Evolutionary conservation across 257 asterid genomes (phyloP).

Genomic region (Solanum chmielewskii): DNA sequence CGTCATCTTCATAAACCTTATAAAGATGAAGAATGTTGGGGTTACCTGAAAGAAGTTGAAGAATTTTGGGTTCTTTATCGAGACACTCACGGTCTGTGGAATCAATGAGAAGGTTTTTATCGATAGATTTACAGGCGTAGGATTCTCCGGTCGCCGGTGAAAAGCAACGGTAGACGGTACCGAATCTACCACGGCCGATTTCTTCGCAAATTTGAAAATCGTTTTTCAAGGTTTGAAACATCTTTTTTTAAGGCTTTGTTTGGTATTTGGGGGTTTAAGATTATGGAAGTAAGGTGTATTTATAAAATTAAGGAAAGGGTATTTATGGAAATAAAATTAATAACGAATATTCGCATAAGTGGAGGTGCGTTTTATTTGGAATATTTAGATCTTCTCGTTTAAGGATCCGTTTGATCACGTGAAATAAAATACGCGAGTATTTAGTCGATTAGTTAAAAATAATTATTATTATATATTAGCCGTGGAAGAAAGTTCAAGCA

Average conservation of each 20-base stretch:
- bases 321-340: neutral
- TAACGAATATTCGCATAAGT: neutral
- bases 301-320: neutral
- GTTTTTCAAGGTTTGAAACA: constrained; percentile 33
- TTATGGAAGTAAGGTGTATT: neutral
- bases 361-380: neutral
- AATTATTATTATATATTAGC: no score
- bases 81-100: constrained; percentile 50
- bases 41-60: constrained; percentile 34
- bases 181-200: constrained; percentile 70
- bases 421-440: no score
- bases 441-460: no score
- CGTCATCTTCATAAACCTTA: constrained; percentile 45
- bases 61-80: constrained; percentile 38
- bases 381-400: neutral
- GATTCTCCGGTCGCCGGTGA: constrained; percentile 6
- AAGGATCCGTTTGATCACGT: neutral
- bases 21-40: constrained; percentile 40
- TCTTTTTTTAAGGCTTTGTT: neutral
- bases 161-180: constrained; percentile 51
- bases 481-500: no score
- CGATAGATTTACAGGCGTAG: constrained; percentile 44
- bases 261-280: neutral
- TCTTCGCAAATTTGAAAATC: constrained; percentile 50
- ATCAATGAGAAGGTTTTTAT: constrained; percentile 32